Percentiles rank a stretch among this genome's conserved stretches.
Evolutionary conservation across 164 flowering plant genomes (phyloP).

Genomic region (Vitis riparia): DNA sequence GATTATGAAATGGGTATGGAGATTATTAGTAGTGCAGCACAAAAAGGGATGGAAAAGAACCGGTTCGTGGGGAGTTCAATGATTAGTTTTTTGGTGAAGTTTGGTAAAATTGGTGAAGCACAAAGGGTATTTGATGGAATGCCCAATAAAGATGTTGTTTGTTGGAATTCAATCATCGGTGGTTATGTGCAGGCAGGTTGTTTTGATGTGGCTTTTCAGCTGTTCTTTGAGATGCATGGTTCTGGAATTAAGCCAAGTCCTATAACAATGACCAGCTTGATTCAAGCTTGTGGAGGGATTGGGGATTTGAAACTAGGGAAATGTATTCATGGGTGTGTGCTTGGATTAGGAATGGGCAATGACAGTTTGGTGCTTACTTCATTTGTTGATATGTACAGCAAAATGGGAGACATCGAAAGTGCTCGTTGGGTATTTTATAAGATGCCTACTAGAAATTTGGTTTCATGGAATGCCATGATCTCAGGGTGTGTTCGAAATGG

Average conservation of each 20-base stretch:
- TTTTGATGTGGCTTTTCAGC: slow-evolving; percentile 23
- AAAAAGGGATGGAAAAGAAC: slow-evolving; percentile 22
- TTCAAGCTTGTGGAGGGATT: slow-evolving; percentile 31
- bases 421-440: slow-evolving; percentile 32
- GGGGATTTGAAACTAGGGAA: slow-evolving; percentile 27
- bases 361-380: slow-evolving; percentile 37
- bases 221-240: slow-evolving; percentile 30
- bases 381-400: slow-evolving; percentile 45
- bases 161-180: slow-evolving; percentile 52
- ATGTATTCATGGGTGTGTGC: slow-evolving; percentile 34
- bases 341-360: slow-evolving; percentile 27
- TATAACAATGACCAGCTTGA: slow-evolving; percentile 35
- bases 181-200: slow-evolving; percentile 29
- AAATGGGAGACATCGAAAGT: slow-evolving; percentile 18
- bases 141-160: slow-evolving; percentile 38
- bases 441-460: slow-evolving; percentile 30
- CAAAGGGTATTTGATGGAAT: slow-evolving; percentile 26
- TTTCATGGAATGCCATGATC: slow-evolving; percentile 31
- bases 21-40: slow-evolving; percentile 20
- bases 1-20: slow-evolving; percentile 33
- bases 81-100: slow-evolving; percentile 33
- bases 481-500: slow-evolving; percentile 25
- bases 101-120: slow-evolving; percentile 30
- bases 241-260: slow-evolving; percentile 31
- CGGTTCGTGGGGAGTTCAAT: slow-evolving; percentile 37